Evolutionary conservation across 768 basidiomycete genomes (phyloP), one percentile per base, ranked within the genome.

Genomic region (Lentinula detonsa): DNA sequence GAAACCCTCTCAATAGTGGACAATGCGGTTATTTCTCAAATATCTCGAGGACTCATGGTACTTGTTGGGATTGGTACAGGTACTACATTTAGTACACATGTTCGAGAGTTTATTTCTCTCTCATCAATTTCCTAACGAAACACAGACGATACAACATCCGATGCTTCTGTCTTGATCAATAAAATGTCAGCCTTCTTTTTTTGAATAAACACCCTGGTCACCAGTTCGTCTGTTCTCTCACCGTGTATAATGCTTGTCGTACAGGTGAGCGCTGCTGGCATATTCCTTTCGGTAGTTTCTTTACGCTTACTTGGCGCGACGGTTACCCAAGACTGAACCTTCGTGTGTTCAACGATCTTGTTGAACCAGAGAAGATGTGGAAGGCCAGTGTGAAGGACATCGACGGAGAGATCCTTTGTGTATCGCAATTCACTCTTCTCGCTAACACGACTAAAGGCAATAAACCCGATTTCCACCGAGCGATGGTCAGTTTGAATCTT

Each of bases 381-480:
- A 95, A 91, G 73, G 74, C 81, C 21, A 92, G 77, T 68, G 89
- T 98, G 52, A 90, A 86, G 73, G 95, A 98, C 64, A 83, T 97
- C 23, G 83, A 84, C 23, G 95, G 94, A 48, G 94, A 96, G 56
- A 82, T 99, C 11, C 83, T 98, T 4, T 98, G 95, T 67, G 93
- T 95, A 15, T 95, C 95, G 1, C 96, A 98, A 66, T 96, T 97
- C 71, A 95, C 95, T 1, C 80, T 99, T 31, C 73, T 95, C 69
- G 91, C 94, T 23, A 88, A 89, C 62, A 93, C 93, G 16, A 78
- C 81, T 57, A 97, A 97, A 72, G 93, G 93, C 31, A 90, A 80
- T 70, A 93, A 95, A 68, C 91, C 91, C 13, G 94, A 97, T 72
- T 98, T 98, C 66, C 95, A 95, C 73, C 83, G 82, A 18, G 91